Conservation (phyloP, 306 rosid species). For the Benincasa hispida region DNA sequence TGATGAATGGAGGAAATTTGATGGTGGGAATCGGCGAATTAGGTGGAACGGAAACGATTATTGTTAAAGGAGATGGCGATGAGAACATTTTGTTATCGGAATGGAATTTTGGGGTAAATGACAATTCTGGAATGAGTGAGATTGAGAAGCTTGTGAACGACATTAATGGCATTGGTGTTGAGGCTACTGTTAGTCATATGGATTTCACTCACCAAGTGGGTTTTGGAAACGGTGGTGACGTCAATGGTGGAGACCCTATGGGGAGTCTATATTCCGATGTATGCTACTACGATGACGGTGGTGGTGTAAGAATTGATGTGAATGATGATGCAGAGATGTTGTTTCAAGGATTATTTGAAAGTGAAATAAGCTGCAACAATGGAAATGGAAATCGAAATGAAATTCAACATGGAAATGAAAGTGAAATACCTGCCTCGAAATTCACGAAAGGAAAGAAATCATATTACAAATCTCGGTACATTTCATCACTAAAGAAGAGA, state of each 20-base stretch:
- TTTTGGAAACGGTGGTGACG: background rate
- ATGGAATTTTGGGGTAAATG: background rate
- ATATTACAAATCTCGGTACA: too few relatives aligned
- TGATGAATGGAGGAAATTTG: background rate
- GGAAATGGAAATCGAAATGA: background rate
- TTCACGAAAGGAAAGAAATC: too few relatives aligned
- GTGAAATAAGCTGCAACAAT: background rate
- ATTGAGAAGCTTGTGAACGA: background rate
- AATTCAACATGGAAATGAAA: too few relatives aligned
- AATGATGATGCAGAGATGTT: background rate
- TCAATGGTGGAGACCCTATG: background rate
- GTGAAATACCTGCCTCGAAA: too few relatives aligned
- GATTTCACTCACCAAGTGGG: background rate
- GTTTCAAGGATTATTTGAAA: background rate
- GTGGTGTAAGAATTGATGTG: background rate
- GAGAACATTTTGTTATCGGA: background rate
- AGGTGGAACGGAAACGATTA: background rate
- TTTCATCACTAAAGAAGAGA: too few relatives aligned
- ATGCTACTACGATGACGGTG: too few relatives aligned
- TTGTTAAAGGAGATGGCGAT: background rate
- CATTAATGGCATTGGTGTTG: background rate
- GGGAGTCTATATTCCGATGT: background rate
- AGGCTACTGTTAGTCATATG: background rate
- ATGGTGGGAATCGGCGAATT: background rate
- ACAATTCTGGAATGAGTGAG: background rate